Conservation (phyloP, 768 basidiomycete genomes). For the Chlorophyllum brunneum region DNA sequence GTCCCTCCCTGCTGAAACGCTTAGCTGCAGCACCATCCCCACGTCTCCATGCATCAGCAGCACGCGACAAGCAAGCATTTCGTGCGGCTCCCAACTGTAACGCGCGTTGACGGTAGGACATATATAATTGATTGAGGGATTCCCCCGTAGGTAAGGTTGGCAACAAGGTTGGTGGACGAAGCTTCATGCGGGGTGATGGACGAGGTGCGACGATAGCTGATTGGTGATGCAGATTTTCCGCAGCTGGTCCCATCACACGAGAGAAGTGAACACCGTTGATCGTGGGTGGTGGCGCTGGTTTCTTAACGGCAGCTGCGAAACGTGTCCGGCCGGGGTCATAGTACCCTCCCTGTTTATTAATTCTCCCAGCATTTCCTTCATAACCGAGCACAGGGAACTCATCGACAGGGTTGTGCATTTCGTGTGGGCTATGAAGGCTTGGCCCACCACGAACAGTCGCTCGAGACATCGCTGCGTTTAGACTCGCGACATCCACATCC, state of each 20-base stretch:
- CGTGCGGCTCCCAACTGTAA: slow-evolving; percentile 90
- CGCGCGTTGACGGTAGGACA: slow-evolving; percentile 83
- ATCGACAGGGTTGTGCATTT: slow-evolving; percentile 42
- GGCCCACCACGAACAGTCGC: slow-evolving; percentile 53
- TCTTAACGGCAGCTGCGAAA: slow-evolving; percentile 90
- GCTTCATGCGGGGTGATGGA: slow-evolving; percentile 79
- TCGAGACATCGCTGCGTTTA: slow-evolving; percentile 66
- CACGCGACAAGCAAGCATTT: slow-evolving; percentile 90
- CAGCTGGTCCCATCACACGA: slow-evolving; percentile 48
- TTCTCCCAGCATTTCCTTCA: slow-evolving; percentile 38
- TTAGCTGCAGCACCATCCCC: slow-evolving; percentile 97
- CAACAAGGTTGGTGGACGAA: slow-evolving; percentile 77
- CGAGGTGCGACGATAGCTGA: slow-evolving; percentile 73
- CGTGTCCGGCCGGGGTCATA: slow-evolving; percentile 86
- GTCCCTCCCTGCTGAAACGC: slow-evolving; percentile 89
- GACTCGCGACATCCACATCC: slow-evolving; percentile 72
- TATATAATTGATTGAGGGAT: slow-evolving; percentile 74
- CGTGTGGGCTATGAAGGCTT: slow-evolving; percentile 28
- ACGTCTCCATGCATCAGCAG: slow-evolving; percentile 93
- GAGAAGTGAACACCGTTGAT: slow-evolving; percentile 49
- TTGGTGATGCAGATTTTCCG: slow-evolving; percentile 60
- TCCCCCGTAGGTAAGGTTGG: slow-evolving; percentile 90
- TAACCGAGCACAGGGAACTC: slow-evolving; percentile 73
- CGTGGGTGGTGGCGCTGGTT: slow-evolving; percentile 39
- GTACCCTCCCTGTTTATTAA: slow-evolving; percentile 38